Percentiles rank a stretch among this genome's conserved stretches.
These are phyloP conservation scores for Sporothrix euskadiensis DNA, from an alignment of 2,329 filamentous ascomycete genomes.

Conservation along the genomic window DNA sequence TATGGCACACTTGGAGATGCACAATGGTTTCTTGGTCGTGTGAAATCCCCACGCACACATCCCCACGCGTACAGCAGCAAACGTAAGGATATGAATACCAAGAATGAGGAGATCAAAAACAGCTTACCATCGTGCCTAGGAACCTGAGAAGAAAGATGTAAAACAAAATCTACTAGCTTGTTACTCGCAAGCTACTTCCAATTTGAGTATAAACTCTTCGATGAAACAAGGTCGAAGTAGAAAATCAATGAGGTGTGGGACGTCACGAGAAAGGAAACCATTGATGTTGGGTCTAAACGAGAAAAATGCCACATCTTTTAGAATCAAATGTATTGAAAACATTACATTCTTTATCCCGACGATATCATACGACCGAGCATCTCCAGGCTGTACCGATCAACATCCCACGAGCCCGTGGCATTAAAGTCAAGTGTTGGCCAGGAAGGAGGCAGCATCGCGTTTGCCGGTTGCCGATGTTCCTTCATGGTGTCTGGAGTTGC, in stretches of 20 bases:
- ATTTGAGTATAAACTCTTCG: neutral
- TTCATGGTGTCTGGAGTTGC: neutral
- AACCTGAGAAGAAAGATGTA: neutral
- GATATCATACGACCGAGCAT: constrained; percentile 18
- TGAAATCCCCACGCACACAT: no score
- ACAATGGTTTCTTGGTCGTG: no score
- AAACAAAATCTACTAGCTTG: neutral
- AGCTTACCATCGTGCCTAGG: neutral
- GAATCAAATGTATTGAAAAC: neutral
- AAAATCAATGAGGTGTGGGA: neutral
- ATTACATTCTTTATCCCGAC: neutral
- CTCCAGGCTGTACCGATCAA: constrained; percentile 19
- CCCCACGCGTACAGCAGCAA: no score
- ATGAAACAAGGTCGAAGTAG: neutral
- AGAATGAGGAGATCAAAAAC: no score
- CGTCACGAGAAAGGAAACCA: neutral
- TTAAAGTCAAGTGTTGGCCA: neutral
- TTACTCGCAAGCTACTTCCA: neutral
- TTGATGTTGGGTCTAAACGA: neutral
- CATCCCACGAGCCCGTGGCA: neutral
- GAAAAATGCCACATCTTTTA: neutral
- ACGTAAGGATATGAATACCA: no score
- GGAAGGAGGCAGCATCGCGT: neutral
- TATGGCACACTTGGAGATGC: no score
- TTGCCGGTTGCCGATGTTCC: neutral